A percentile compares a stretch with the other conserved stretches of the same genome.
Conservation (phyloP, 1,139 yeast species). For the Kodamaea sp. region DNA sequence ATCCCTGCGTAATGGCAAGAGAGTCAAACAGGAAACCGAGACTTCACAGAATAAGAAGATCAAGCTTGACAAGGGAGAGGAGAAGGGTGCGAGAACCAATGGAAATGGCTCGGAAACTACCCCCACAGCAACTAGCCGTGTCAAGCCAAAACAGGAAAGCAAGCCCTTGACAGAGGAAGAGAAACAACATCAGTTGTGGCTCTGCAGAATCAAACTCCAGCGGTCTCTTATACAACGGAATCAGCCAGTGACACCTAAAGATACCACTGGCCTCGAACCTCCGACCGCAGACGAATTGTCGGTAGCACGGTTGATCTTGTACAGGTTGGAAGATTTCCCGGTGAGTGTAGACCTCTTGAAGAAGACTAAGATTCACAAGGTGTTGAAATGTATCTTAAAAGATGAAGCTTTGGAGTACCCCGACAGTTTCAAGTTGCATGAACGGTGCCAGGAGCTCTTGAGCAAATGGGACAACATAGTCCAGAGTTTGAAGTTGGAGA, state of each 20-base stretch:
- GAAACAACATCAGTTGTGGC: constrained; percentile 48
- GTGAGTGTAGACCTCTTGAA: constrained; percentile 56
- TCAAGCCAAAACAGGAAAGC: constrained; percentile 2
- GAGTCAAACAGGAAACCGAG: constrained; percentile 5
- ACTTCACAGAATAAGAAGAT: constrained; percentile 3
- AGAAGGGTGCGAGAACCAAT: constrained; percentile 3
- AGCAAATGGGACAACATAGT: constrained; percentile 46
- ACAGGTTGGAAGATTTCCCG: constrained; percentile 50
- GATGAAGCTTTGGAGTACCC: constrained; percentile 44
- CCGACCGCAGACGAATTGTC: constrained; percentile 57
- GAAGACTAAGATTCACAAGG: constrained; percentile 57
- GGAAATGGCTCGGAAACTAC: constrained; percentile 4
- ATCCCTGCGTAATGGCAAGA: constrained; percentile 9
- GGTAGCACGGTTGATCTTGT: constrained; percentile 52
- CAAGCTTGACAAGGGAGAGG: constrained; percentile 1
- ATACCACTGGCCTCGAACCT: constrained; percentile 34
- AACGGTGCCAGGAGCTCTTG: constrained; percentile 44
- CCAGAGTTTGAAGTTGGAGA: constrained; percentile 38
- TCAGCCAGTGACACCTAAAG: constrained; percentile 41
- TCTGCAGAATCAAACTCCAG: constrained; percentile 48
- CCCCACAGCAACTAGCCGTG: not conserved
- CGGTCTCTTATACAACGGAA: constrained; percentile 47
- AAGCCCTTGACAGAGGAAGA: constrained; percentile 34
- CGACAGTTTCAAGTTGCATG: constrained; percentile 50
- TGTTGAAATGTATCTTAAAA: constrained; percentile 48